A percentile compares a stretch with the other conserved stretches of the same genome.
Evolutionary conservation across 2,329 filamentous ascomycete species (phyloP).

Genomic region (Trichophyton mentagrophytes): DNA sequence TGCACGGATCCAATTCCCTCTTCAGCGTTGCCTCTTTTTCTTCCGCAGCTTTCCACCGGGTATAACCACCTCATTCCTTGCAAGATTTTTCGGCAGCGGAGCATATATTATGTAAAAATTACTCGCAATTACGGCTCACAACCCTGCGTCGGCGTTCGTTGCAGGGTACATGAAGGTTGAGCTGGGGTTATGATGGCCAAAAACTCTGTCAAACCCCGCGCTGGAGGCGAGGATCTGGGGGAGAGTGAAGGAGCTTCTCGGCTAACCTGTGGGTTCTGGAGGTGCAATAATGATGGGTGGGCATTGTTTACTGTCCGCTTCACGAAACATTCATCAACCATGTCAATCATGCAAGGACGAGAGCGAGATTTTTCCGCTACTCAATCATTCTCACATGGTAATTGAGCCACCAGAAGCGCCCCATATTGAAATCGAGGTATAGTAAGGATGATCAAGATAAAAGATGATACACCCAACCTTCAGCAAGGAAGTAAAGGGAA

Average conservation of each 20-base stretch:
- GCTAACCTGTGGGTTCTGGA: neutral
- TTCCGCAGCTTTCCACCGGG: neutral
- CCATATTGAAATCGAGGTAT: neutral
- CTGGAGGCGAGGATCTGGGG: neutral
- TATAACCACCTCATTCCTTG: neutral
- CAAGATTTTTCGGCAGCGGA: neutral
- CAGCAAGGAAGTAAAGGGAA: too few species aligned
- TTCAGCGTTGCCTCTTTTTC: neutral
- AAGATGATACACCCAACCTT: too few species aligned
- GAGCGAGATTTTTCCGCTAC: neutral
- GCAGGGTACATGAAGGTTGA: neutral
- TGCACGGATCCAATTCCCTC: neutral
- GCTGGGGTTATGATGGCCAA: neutral
- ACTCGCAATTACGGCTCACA: neutral
- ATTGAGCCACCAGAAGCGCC: neutral
- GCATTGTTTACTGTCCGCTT: neutral
- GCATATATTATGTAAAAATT: conserved; percentile 1
- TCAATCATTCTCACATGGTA: neutral
- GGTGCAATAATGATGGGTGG: neutral
- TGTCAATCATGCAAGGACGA: neutral
- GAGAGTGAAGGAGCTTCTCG: neutral
- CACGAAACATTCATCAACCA: neutral
- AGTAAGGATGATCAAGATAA: too few species aligned
- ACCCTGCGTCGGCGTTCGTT: neutral
- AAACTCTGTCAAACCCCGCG: neutral